Evolutionary conservation across 139 green algal species (phyloP).

Genomic region (Micromonas commoda): DNA sequence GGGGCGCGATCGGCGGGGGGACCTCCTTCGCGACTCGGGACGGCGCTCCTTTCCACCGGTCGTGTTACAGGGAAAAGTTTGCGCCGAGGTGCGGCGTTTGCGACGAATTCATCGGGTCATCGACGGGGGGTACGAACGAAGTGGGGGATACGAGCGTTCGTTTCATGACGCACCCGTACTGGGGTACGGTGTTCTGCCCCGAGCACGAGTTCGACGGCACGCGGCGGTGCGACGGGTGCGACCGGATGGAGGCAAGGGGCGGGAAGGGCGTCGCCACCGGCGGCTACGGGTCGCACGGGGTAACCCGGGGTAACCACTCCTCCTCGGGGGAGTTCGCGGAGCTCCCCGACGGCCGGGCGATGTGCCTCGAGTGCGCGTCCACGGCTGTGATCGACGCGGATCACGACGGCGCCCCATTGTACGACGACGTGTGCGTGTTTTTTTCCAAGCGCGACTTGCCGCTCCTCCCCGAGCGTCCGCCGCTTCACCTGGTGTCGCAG

Average conservation of each 20-base stretch:
- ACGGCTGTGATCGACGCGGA: conserved; percentile 66
- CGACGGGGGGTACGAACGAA: no score
- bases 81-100: conserved; percentile 60
- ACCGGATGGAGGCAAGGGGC: conserved; percentile 18
- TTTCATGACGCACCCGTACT: conserved; percentile 55
- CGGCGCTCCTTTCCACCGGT: neutral
- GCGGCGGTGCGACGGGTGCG: conserved; percentile 50
- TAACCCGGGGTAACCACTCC: no score
- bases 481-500: conserved; percentile 29
- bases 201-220: conserved; percentile 51
- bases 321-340: conserved; percentile 44
- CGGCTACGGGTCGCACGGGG: no score
- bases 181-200: conserved; percentile 51
- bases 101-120: conserved; percentile 43
- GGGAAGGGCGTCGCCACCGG: neutral
- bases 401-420: conserved; percentile 65
- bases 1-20: conserved; percentile 23
- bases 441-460: conserved; percentile 12
- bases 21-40: neutral
- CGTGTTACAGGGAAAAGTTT: conserved; percentile 30
- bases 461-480: conserved; percentile 17
- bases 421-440: conserved; percentile 39
- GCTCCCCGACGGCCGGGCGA: conserved; percentile 59
- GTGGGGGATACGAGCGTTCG: no score
- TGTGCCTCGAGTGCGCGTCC: conserved; percentile 71